phyloP scores from a whole-genome alignment of 1,284 basidiomycete genomes.

The Neolentinus lepideus region DNA sequence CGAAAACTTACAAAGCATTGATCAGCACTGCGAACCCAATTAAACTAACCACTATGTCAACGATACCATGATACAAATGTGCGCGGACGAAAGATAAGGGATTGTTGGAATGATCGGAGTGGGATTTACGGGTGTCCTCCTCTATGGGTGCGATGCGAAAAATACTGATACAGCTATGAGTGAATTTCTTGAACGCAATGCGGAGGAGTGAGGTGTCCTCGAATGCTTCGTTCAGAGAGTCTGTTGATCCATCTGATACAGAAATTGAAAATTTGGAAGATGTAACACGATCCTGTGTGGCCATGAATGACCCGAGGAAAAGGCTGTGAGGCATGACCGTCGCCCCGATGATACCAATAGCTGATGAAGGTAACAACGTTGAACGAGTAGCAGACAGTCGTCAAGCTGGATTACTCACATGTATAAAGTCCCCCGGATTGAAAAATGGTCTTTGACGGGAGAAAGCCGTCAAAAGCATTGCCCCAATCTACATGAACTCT shows the following conservation, averaged over 20 bases:
- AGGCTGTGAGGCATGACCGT: constrained; percentile 91
- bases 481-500: constrained; percentile 74
- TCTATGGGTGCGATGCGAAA: constrained; percentile 16
- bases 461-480: constrained; percentile 76
- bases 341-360: constrained; percentile 78
- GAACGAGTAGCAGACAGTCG: neutral
- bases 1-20: constrained; percentile 60
- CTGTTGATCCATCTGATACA: neutral
- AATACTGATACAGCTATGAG: neutral
- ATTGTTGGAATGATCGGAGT: constrained; percentile 50
- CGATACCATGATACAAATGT: constrained; percentile 74
- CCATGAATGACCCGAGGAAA: constrained; percentile 83
- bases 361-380: constrained; percentile 25
- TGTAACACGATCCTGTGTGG: constrained; percentile 67
- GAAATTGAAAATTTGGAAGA: constrained; percentile 5
- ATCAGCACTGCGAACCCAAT: constrained; percentile 83
- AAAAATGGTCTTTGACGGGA: constrained; percentile 71
- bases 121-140: constrained; percentile 14
- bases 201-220: neutral
- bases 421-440: constrained; percentile 69
- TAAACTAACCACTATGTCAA: constrained; percentile 59
- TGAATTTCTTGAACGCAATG: neutral
- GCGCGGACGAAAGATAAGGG: constrained; percentile 60
- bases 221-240: neutral
- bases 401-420: constrained; percentile 34